Evolutionary conservation across 2,329 filamentous ascomycete genomes (phyloP).

Genomic region (Colletotrichum orchidophilum): DNA sequence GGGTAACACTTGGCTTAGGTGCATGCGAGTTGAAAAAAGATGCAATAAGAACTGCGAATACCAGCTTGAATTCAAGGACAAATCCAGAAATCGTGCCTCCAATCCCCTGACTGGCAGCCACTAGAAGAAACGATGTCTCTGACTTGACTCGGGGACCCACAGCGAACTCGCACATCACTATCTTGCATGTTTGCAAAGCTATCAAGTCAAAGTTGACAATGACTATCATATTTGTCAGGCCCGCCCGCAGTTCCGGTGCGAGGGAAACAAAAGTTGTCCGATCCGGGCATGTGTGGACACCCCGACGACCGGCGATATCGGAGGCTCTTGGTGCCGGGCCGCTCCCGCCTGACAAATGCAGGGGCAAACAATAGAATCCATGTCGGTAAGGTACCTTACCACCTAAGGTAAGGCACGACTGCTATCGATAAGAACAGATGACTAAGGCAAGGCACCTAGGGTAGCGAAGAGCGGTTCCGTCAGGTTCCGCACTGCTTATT

Average conservation of each 20-base stretch:
- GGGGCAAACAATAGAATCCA: background rate
- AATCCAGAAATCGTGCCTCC: background rate
- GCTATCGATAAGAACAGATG: slow-evolving; percentile 18
- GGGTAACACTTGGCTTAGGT: background rate
- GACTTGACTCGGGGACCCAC: background rate
- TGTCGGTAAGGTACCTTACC: too few relatives aligned
- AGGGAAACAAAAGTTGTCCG: slow-evolving; percentile 1
- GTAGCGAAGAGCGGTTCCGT: background rate
- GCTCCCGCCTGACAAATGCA: slow-evolving; percentile 28
- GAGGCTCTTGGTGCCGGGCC: slow-evolving; percentile 18
- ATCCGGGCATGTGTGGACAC: background rate
- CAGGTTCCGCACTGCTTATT: background rate
- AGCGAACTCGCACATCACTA: background rate
- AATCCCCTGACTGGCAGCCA: background rate
- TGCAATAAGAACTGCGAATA: background rate
- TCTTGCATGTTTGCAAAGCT: background rate
- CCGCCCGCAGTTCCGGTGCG: background rate
- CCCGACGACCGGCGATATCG: slow-evolving; percentile 19
- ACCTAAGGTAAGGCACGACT: background rate
- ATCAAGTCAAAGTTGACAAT: background rate
- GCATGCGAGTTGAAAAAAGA: background rate
- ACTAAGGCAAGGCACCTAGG: too few relatives aligned
- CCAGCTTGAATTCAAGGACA: background rate
- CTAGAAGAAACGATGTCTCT: background rate
- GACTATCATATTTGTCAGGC: background rate